A percentile compares a stretch with the other conserved stretches of the same genome.
Evolutionary conservation across 2,329 filamentous ascomycete species (phyloP).

Genomic region (Pestalotiopsis sp.): DNA sequence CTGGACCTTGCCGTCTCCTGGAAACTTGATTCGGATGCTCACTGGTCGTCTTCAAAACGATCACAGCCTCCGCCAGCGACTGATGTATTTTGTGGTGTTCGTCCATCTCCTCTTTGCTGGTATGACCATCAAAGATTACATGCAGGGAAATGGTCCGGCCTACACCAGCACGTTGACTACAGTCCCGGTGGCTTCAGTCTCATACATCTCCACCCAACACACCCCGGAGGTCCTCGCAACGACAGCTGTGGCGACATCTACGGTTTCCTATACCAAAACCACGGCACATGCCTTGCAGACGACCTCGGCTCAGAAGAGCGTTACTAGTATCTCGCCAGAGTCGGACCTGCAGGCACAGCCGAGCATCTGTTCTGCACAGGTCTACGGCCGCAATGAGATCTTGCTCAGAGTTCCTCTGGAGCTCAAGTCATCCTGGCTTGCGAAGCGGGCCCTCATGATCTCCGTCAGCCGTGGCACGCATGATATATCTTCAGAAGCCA

Average conservation of each 20-base stretch:
- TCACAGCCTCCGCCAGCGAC: neutral
- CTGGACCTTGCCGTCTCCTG: neutral
- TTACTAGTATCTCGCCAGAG: conserved; percentile 27
- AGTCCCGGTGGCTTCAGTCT: conserved; percentile 34
- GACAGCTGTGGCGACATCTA: conserved; percentile 25
- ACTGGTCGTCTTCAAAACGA: neutral
- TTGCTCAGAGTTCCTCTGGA: conserved; percentile 54
- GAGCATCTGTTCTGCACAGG: conserved; percentile 47
- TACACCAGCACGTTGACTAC: conserved; percentile 28
- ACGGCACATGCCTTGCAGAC: conserved; percentile 32
- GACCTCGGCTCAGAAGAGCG: conserved; percentile 33
- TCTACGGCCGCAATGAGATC: conserved; percentile 51
- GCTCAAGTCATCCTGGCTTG: conserved; percentile 57
- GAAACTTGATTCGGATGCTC: neutral
- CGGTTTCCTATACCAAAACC: conserved; percentile 31
- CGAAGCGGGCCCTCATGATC: conserved; percentile 58
- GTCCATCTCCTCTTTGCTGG: neutral
- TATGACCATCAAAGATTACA: neutral
- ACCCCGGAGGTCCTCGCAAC: conserved; percentile 22
- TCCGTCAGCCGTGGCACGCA: conserved; percentile 53
- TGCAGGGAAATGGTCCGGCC: conserved; percentile 3
- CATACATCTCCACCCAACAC: conserved; percentile 24
- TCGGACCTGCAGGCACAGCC: conserved; percentile 27
- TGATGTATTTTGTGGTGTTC: neutral
- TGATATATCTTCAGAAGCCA: conserved; percentile 51